phyloP scores from a whole-genome alignment of 352 stramenopile genomes.

The Aphanomyces cochlioides region DNA sequence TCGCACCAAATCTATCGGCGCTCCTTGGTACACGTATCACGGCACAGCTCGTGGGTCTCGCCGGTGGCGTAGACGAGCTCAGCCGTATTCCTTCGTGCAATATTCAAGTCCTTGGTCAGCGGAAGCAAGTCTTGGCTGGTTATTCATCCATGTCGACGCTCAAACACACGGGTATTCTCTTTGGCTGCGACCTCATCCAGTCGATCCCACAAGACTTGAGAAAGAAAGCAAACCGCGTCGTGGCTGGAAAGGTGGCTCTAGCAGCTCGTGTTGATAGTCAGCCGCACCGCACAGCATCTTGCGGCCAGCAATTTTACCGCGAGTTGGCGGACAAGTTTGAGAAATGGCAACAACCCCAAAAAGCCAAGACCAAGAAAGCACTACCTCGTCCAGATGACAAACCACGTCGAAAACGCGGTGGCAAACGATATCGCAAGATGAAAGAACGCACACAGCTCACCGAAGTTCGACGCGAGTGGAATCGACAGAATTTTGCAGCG shows the following conservation, averaged over 20 bases:
- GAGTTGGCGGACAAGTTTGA: slow-evolving; percentile 94
- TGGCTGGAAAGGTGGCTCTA: slow-evolving; percentile 88
- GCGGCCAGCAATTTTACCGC: slow-evolving; percentile 82
- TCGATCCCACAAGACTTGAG: slow-evolving; percentile 87
- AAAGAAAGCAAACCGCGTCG: slow-evolving; percentile 91
- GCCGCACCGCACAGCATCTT: slow-evolving; percentile 62
- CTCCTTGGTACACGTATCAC: slow-evolving; percentile 94
- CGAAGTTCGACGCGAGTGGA: slow-evolving; percentile 95
- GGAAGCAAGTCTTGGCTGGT: slow-evolving; percentile 88
- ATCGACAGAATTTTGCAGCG: slow-evolving; percentile 93
- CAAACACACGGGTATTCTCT: slow-evolving; percentile 93
- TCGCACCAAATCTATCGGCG: slow-evolving; percentile 92
- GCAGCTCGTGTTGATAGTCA: slow-evolving; percentile 92
- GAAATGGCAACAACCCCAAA: slow-evolving; percentile 97
- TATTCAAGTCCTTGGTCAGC: slow-evolving; percentile 94
- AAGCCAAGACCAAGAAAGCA: slow-evolving; percentile 96
- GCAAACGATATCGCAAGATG: slow-evolving; percentile 92
- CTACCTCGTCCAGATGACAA: slow-evolving; percentile 95
- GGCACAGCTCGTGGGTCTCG: slow-evolving; percentile 91
- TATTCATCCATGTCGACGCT: slow-evolving; percentile 81
- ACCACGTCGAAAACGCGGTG: slow-evolving; percentile 90
- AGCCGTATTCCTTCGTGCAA: slow-evolving; percentile 96
- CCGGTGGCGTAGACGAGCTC: slow-evolving; percentile 92
- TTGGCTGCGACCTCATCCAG: slow-evolving; percentile 91
- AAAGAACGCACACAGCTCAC: slow-evolving; percentile 98